These are phyloP conservation scores for Trichoderma gamsii DNA, from an alignment of 495 filamentous ascomycete genomes.

Conservation along the genomic window DNA sequence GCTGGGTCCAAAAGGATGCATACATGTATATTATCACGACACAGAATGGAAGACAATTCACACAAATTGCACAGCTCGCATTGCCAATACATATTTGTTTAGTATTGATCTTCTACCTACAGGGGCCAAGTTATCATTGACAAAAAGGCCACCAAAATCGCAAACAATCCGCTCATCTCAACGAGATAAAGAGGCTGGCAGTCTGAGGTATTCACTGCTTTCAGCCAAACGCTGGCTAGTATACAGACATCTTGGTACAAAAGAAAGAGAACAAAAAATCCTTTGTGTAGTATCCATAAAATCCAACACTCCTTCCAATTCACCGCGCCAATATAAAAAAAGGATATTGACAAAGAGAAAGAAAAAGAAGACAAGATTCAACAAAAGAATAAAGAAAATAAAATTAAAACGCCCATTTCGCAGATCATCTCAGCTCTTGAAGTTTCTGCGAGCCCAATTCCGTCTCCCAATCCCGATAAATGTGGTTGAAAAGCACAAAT, in stretches of 20 bases:
- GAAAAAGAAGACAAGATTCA: conserved; percentile 18
- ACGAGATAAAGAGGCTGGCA: too few relatives aligned
- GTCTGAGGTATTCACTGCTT: too few relatives aligned
- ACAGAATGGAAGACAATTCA: neutral
- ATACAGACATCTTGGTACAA: neutral
- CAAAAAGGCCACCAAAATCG: neutral
- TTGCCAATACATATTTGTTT: neutral
- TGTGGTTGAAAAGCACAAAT: neutral
- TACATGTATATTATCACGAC: neutral
- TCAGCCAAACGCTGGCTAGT: neutral
- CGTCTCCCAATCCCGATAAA: neutral
- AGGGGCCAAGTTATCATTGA: neutral
- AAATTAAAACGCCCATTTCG: conserved; percentile 33
- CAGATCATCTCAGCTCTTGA: conserved; percentile 48
- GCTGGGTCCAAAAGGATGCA: neutral
- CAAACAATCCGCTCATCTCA: too few relatives aligned
- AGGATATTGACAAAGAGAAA: conserved; percentile 7
- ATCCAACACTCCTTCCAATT: neutral
- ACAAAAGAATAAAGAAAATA: conserved; percentile 20
- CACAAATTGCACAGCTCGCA: neutral
- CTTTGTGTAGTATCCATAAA: neutral
- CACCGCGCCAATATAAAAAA: neutral
- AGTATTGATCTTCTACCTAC: neutral
- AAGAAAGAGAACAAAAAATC: too few relatives aligned
- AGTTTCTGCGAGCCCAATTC: conserved; percentile 4